These are phyloP conservation scores for Blastomyces gilchristii DNA, from an alignment of 2,329 filamentous ascomycete genomes.

Conservation along the genomic window DNA sequence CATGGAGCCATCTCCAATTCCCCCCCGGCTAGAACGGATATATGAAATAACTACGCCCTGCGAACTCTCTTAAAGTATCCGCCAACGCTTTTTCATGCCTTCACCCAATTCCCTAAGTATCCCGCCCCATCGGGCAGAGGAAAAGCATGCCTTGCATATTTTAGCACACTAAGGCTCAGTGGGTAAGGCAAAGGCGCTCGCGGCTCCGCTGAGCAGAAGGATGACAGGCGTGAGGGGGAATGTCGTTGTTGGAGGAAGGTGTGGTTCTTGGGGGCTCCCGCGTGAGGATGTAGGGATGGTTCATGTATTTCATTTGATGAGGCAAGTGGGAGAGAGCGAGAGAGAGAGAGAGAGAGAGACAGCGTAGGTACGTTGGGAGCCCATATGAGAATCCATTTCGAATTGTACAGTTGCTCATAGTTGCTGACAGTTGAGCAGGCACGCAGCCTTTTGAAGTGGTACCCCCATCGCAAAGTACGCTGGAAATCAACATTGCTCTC, in stretches of 20 bases:
- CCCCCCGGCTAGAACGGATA: no score
- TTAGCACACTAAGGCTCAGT: background rate
- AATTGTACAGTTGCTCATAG: no score
- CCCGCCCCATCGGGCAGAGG: background rate
- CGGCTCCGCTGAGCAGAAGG: background rate
- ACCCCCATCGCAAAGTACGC: no score
- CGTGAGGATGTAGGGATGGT: background rate
- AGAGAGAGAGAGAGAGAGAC: background rate
- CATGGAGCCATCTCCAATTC: no score
- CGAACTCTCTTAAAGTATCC: no score
- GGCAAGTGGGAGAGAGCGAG: background rate
- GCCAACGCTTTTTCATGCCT: no score
- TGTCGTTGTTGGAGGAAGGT: background rate
- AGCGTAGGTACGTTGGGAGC: no score
- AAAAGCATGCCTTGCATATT: background rate
- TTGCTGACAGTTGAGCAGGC: no score
- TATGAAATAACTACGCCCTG: no score
- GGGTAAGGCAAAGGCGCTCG: background rate
- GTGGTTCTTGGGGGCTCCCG: background rate
- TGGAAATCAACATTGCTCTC: background rate
- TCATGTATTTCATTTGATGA: background rate
- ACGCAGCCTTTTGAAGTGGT: no score
- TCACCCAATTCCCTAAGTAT: no score
- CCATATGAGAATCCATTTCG: no score
- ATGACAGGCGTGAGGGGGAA: background rate